Evolutionary conservation across 257 asterid genomes (phyloP).

Genomic region (Avicennia marina): DNA sequence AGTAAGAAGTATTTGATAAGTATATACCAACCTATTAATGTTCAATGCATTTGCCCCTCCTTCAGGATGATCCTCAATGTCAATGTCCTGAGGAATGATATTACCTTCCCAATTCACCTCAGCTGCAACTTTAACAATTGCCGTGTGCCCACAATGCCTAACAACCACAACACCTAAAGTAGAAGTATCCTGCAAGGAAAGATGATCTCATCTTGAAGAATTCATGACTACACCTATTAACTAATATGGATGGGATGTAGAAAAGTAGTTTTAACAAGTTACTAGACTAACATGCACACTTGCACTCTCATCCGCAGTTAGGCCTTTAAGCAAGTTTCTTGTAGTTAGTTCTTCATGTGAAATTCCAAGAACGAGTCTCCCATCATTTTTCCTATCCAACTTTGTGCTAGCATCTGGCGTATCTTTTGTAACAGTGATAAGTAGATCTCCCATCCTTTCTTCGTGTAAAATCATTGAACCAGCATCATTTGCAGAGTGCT

Average conservation of each 20-base stretch:
- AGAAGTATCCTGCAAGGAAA: slow-evolving; percentile 55
- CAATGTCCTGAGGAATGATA: slow-evolving; percentile 51
- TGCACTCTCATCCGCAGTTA: slow-evolving; percentile 82
- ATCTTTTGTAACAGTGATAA: slow-evolving; percentile 45
- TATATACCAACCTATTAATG: slow-evolving; percentile 50
- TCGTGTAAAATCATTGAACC: slow-evolving; percentile 27
- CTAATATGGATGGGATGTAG: background rate
- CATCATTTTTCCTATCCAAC: slow-evolving; percentile 58
- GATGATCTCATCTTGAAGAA: slow-evolving; percentile 11
- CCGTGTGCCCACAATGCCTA: slow-evolving; percentile 62
- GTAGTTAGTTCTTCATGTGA: slow-evolving; percentile 48
- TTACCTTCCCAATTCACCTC: slow-evolving; percentile 49
- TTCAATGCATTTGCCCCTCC: slow-evolving; percentile 85
- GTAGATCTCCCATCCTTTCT: slow-evolving; percentile 58
- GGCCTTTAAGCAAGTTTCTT: slow-evolving; percentile 75
- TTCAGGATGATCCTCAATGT: slow-evolving; percentile 66
- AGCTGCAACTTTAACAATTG: slow-evolving; percentile 57
- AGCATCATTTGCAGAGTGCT: slow-evolving; percentile 16
- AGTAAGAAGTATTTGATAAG: slow-evolving; percentile 3
- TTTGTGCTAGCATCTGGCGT: slow-evolving; percentile 56
- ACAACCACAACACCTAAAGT: slow-evolving; percentile 70
- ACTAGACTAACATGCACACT: slow-evolving; percentile 61
- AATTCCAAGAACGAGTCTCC: slow-evolving; percentile 54
- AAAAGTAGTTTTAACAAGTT: background rate
- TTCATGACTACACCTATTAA: slow-evolving; percentile 6